phyloP scores from a whole-genome alignment of 306 rosid genomes.

The Inga oerstediana region DNA sequence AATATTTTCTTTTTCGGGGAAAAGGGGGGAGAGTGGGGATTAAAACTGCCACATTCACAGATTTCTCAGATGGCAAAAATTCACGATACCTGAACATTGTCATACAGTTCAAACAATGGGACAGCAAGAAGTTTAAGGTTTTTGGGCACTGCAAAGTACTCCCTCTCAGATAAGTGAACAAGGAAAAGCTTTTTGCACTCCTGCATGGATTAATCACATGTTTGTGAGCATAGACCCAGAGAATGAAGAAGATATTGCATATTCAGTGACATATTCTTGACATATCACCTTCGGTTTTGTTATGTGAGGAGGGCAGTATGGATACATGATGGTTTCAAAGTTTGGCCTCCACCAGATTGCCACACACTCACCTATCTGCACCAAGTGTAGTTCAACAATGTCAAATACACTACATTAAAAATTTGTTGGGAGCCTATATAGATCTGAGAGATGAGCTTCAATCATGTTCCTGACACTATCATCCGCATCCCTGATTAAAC shows the following conservation, averaged over 20 bases:
- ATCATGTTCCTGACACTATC: neutral
- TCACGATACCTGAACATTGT: slow-evolving; percentile 86
- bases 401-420: neutral
- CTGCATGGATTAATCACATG: slow-evolving; percentile 36
- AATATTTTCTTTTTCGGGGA: neutral
- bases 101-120: slow-evolving; percentile 98
- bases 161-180: slow-evolving; percentile 97
- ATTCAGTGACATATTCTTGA: neutral
- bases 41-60: neutral
- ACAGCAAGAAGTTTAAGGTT: slow-evolving; percentile 96
- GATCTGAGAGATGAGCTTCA: neutral
- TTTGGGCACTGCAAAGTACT: slow-evolving; percentile 95
- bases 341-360: slow-evolving; percentile 99
- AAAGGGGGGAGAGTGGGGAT: too few species aligned
- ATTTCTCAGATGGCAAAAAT: slow-evolving; percentile 8
- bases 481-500: neutral
- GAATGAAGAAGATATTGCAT: neutral
- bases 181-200: slow-evolving; percentile 96
- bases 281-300: slow-evolving; percentile 87
- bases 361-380: slow-evolving; percentile 97
- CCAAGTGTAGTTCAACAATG: neutral
- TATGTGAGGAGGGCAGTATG: slow-evolving; percentile 98
- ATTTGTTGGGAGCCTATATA: neutral
- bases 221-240: neutral
- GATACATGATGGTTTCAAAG: slow-evolving; percentile 97